phyloP scores from a whole-genome alignment of 2,329 filamentous ascomycete genomes.

The Byssochlamys sp. region DNA sequence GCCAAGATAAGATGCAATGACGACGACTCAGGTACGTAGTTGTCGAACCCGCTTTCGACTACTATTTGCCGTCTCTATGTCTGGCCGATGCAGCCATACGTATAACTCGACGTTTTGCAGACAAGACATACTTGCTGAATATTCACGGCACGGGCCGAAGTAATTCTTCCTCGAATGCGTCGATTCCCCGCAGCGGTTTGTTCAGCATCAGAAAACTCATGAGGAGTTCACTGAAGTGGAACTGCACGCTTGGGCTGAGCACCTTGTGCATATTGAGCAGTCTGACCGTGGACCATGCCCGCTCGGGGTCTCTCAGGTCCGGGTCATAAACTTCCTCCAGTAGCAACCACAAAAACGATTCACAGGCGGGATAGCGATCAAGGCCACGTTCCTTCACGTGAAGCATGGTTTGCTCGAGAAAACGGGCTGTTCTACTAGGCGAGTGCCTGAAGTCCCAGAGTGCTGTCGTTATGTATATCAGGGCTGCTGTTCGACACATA shows the following conservation, averaged over 20 bases:
- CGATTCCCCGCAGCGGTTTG: slow-evolving; percentile 21
- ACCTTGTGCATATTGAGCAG: slow-evolving; percentile 26
- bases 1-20: not conserved
- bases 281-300: slow-evolving; percentile 29
- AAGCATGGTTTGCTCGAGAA: slow-evolving; percentile 18
- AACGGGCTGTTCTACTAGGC: slow-evolving; percentile 22
- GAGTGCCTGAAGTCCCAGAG: slow-evolving; percentile 27
- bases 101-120: not conserved
- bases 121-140: not conserved
- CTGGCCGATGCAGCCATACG: too few species aligned
- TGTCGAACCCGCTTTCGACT: not conserved
- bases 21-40: not conserved
- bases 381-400: slow-evolving; percentile 22
- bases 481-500: slow-evolving; percentile 25
- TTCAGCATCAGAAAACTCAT: slow-evolving; percentile 28
- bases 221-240: slow-evolving; percentile 31
- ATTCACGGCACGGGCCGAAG: slow-evolving; percentile 3
- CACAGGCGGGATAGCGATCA: slow-evolving; percentile 26
- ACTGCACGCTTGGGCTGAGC: slow-evolving; percentile 27
- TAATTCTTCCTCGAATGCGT: slow-evolving; percentile 26
- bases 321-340: slow-evolving; percentile 27
- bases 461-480: slow-evolving; percentile 31
- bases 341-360: slow-evolving; percentile 32
- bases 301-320: slow-evolving; percentile 26
- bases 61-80: not conserved